Evolutionary conservation across 306 rosid genomes (phyloP).

Genomic region (Cotoneaster glaucophyllus): DNA sequence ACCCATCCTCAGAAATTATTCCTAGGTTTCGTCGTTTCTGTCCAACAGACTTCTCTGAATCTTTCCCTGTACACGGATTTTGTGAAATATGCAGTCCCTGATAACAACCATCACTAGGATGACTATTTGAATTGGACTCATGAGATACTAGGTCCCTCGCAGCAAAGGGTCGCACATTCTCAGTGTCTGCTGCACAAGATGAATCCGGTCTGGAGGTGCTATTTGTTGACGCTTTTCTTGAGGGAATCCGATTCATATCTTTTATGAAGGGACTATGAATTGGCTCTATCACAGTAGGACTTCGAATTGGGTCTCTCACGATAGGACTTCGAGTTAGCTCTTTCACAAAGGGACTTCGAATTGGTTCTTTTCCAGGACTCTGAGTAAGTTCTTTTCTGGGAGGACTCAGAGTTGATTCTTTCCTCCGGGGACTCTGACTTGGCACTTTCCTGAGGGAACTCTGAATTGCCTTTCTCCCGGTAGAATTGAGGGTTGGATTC

Average conservation of each 20-base stretch:
- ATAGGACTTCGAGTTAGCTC: no score
- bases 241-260: slow-evolving; percentile 17
- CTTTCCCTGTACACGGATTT: slow-evolving; percentile 26
- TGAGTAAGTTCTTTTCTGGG: no score
- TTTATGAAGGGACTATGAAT: slow-evolving; percentile 17
- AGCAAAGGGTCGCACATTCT: slow-evolving; percentile 7
- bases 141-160: slow-evolving; percentile 23
- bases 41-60: slow-evolving; percentile 36
- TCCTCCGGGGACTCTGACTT: no score
- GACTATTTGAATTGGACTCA: slow-evolving; percentile 21
- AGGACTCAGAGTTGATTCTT: no score
- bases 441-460: no score
- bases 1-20: slow-evolving; percentile 24
- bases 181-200: slow-evolving; percentile 21
- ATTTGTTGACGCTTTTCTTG: slow-evolving; percentile 25
- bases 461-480: neutral
- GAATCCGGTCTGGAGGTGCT: slow-evolving; percentile 24
- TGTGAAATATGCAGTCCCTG: slow-evolving; percentile 20
- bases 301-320: slow-evolving; percentile 16
- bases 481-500: slow-evolving; percentile 7
- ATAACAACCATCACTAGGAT: slow-evolving; percentile 20
- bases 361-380: no score
- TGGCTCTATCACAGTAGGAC: slow-evolving; percentile 5
- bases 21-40: slow-evolving; percentile 48
- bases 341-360: no score